Conservation (phyloP, 192 early-diverging fungal species). For the Gaertneriomyces semiglobifer region DNA sequence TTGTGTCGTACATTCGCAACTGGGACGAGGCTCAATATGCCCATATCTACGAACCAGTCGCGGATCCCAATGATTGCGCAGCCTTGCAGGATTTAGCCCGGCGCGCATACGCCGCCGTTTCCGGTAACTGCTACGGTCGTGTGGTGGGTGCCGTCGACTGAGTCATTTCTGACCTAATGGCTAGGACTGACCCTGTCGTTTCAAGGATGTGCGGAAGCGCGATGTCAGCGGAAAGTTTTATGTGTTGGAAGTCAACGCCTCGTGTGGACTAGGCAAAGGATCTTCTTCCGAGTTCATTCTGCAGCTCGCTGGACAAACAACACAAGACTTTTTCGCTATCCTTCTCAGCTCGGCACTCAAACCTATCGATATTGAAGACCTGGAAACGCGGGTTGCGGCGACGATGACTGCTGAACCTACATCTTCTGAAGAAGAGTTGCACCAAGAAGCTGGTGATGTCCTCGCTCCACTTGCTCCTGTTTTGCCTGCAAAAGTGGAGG, state of each 20-base stretch:
- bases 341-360: constrained; percentile 29
- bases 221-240: constrained; percentile 39
- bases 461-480: constrained; percentile 10
- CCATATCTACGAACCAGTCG: constrained; percentile 28
- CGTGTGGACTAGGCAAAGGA: constrained; percentile 39
- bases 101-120: constrained; percentile 33
- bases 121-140: constrained; percentile 40
- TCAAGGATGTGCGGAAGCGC: constrained; percentile 30
- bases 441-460: constrained; percentile 16
- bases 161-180: background rate
- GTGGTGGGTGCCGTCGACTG: constrained; percentile 26
- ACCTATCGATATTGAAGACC: background rate
- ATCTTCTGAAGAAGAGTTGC: background rate
- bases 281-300: constrained; percentile 39
- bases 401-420: constrained; percentile 26
- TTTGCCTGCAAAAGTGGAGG: constrained; percentile 24
- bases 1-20: constrained; percentile 37
- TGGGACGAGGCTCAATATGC: constrained; percentile 34
- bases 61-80: constrained; percentile 30
- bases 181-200: background rate
- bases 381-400: constrained; percentile 1
- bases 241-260: constrained; percentile 37
- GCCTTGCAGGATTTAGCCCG: constrained; percentile 37
- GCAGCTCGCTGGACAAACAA: constrained; percentile 39
- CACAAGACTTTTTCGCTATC: constrained; percentile 43